Evolutionary conservation across 257 asterid species (phyloP).

Genomic region (Primulina tabacum): DNA sequence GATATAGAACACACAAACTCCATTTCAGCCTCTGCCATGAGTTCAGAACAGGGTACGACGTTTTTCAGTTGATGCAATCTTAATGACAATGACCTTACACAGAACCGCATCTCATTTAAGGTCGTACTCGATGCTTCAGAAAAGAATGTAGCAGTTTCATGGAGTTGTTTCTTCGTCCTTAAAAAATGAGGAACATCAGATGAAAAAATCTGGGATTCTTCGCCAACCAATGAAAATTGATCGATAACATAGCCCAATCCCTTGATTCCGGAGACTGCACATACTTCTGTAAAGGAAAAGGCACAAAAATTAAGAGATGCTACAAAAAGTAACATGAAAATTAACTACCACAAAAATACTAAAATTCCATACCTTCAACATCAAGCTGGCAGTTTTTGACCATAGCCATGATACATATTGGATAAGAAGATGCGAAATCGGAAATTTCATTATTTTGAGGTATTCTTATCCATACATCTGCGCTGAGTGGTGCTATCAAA

Average conservation of each 20-base stretch:
- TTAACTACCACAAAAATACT: slow-evolving; percentile 14
- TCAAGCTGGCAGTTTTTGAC: slow-evolving; percentile 57
- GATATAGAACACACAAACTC: slow-evolving; percentile 58
- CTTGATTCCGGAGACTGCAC: slow-evolving; percentile 49
- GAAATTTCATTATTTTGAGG: slow-evolving; percentile 46
- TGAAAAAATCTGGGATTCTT: slow-evolving; percentile 47
- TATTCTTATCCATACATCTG: slow-evolving; percentile 83
- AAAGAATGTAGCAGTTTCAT: slow-evolving; percentile 31
- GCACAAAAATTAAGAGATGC: slow-evolving; percentile 8
- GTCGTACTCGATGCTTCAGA: slow-evolving; percentile 38
- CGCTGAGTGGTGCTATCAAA: slow-evolving; percentile 58
- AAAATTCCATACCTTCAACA: slow-evolving; percentile 51
- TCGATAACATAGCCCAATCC: slow-evolving; percentile 56
- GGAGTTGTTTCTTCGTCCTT: slow-evolving; percentile 43
- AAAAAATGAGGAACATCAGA: slow-evolving; percentile 54
- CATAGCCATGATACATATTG: slow-evolving; percentile 62
- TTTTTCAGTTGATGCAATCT: slow-evolving; percentile 47
- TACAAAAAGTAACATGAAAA: slow-evolving; percentile 15
- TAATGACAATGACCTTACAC: slow-evolving; percentile 55
- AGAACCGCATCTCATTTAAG: slow-evolving; percentile 48
- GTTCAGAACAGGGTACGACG: slow-evolving; percentile 53
- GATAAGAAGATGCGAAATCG: slow-evolving; percentile 35
- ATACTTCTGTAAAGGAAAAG: slow-evolving; percentile 52
- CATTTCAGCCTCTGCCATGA: slow-evolving; percentile 64
- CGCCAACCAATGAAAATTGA: slow-evolving; percentile 61